Conservation (phyloP, 2,329 filamentous ascomycete genomes). For the Capronia americana region DNA sequence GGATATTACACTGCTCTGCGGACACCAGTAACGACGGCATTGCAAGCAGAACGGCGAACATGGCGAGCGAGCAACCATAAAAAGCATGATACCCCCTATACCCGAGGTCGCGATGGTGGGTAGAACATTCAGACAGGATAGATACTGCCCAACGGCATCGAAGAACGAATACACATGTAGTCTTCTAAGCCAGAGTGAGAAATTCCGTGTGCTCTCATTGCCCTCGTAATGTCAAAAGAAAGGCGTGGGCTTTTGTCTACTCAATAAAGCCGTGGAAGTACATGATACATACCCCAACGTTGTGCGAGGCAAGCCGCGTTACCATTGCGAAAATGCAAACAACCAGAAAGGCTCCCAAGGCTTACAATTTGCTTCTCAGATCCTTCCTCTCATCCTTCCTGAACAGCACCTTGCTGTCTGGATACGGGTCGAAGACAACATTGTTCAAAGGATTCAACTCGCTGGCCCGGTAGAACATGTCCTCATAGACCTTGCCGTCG, state of each 20-base stretch:
- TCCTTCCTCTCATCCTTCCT: constrained; percentile 57
- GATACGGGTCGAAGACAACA: constrained; percentile 74
- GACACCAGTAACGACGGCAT: not conserved
- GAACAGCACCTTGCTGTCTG: constrained; percentile 65
- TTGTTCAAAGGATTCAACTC: constrained; percentile 76
- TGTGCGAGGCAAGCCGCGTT: not conserved
- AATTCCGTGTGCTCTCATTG: not conserved
- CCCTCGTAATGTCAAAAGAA: not conserved
- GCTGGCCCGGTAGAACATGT: constrained; percentile 74
- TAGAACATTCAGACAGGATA: not conserved
- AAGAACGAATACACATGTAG: not conserved
- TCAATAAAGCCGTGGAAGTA: not conserved
- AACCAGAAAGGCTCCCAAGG: not conserved
- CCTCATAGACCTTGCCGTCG: constrained; percentile 78
- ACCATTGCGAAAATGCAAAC: not conserved
- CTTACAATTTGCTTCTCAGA: constrained; percentile 39
- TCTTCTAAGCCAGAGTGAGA: not conserved
- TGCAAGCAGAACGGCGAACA: not conserved
- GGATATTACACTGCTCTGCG: not conserved
- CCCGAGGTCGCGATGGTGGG: not conserved
- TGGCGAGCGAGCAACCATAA: not conserved
- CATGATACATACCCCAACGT: not conserved
- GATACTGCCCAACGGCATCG: not conserved
- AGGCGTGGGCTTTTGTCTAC: not conserved
- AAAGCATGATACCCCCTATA: constrained; percentile 5